Conservation (phyloP, 1,284 basidiomycete genomes). For the Apiotrichum sp. region DNA sequence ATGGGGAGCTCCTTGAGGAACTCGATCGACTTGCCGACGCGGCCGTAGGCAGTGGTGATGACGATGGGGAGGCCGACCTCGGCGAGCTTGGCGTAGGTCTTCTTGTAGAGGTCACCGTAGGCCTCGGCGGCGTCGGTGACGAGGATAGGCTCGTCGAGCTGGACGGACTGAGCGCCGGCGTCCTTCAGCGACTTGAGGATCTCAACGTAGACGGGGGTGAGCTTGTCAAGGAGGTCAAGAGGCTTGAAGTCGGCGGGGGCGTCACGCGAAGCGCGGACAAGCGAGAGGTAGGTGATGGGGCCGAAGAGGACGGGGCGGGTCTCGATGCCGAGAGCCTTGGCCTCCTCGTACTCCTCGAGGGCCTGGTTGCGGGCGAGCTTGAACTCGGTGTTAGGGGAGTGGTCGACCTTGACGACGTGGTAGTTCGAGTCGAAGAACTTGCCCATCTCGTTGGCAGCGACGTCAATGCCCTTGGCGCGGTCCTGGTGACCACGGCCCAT, state of each 20-base stretch:
- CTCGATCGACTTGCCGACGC: conserved; percentile 85
- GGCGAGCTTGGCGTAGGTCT: conserved; percentile 75
- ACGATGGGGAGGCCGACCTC: conserved; percentile 84
- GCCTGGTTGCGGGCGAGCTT: conserved; percentile 94
- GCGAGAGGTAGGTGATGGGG: conserved; percentile 89
- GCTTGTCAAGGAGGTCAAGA: conserved; percentile 80
- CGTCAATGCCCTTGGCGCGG: conserved; percentile 77
- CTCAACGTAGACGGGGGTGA: conserved; percentile 88
- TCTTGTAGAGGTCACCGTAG: conserved; percentile 73
- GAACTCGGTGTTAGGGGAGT: conserved; percentile 87
- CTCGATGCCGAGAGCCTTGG: conserved; percentile 78
- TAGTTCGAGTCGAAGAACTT: conserved; percentile 99
- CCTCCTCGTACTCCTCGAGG: conserved; percentile 91
- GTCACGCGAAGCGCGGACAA: conserved; percentile 87
- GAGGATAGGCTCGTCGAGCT: conserved; percentile 96
- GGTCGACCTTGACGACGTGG: conserved; percentile 97
- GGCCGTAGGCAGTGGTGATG: conserved; percentile 93
- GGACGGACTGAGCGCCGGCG: conserved; percentile 88
- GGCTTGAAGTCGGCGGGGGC: conserved; percentile 82
- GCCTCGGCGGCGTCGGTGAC: conserved; percentile 80
- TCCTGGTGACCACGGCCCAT: conserved; percentile 98
- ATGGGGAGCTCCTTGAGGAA: conserved; percentile 91
- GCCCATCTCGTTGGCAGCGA: conserved; percentile 98
- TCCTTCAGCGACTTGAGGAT: conserved; percentile 85
- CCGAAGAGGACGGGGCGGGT: conserved; percentile 96